Base-by-base conservation (phyloP, 352 stramenopile species). In the Peronospora farinosa region DNA sequence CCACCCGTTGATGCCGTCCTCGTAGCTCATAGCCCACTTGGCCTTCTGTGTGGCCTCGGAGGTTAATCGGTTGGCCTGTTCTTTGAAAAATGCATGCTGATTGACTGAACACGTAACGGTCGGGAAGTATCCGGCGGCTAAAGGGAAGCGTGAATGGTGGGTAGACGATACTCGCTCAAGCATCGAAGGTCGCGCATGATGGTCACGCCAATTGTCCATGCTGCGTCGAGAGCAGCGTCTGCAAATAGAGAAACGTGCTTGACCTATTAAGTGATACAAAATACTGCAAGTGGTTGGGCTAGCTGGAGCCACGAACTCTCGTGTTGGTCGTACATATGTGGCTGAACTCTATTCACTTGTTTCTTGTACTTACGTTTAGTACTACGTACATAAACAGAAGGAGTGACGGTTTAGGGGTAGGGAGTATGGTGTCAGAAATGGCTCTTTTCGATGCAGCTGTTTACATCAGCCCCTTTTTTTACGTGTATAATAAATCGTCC, bases 1-100 rank as follows among this genome's bases (percentile, higher is more conserved):
- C 77, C 77, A 88, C 5, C 74, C 74, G 44, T 69, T 72, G 36
- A 57, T 52, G 33, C 67, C 65, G 51, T 85, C 72, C 41, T 85
- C 74, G 51, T 75, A 75, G 31, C 63, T 75, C 69, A 83, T 84
- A 37, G 73, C 55, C 74, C 74, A 85, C 39, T 75, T 69, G 52
- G 65, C 72, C 19, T 23, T 65, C 33, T 56, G 51, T 38, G 74
- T 57, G 23, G 63, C 68, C 28, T 74, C 72, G 15, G 46, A 36
- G 38, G 65, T 53, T 21, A 85, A 63, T 48, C 60, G 44, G 2
- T 69, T 58, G 12, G 68, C 63, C 54, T 74, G 62, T 12, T 64
- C 47, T 23, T 50, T 44, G 33, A 74, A 58, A 47, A 64, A 58
- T 10, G 37, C 28, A 42, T 65, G 65, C 59, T 85, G 72, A n/a